A percentile compares a stretch with the other conserved stretches of the same genome.
Conservation (phyloP, 305 asterid genomes). For the Nicotiana rustica region DNA sequence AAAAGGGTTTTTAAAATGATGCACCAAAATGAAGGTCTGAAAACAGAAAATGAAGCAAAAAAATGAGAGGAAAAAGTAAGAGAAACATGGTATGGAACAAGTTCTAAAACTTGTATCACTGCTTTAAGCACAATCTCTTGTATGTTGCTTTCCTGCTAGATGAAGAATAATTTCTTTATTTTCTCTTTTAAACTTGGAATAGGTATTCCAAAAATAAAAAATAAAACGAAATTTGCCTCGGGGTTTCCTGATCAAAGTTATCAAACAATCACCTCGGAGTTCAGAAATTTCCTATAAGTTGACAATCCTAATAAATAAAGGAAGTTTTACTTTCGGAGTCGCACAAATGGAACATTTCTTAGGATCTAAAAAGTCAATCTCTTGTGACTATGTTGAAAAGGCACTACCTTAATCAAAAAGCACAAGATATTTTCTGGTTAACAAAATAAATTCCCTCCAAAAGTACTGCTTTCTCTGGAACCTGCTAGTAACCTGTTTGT, state of each 20-base stretch:
- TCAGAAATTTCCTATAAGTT: slow-evolving; percentile 20
- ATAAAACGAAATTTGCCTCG: background rate
- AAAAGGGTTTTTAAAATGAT: slow-evolving; percentile 20
- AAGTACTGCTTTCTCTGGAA: slow-evolving; percentile 5
- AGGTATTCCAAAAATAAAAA: background rate
- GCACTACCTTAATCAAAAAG: background rate
- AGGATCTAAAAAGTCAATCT: background rate
- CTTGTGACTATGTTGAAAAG: background rate
- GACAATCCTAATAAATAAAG: background rate
- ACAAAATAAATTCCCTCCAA: slow-evolving; percentile 15
- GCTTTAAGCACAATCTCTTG: background rate
- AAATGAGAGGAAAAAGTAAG: background rate
- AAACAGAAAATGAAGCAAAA: slow-evolving; percentile 7
- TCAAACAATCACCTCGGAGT: slow-evolving; percentile 24
- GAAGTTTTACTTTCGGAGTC: background rate
- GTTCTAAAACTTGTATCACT: slow-evolving; percentile 19
- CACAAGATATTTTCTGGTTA: slow-evolving; percentile 5
- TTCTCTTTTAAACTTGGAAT: background rate
- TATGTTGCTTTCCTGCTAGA: slow-evolving; percentile 17
- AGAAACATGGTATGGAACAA: slow-evolving; percentile 9
- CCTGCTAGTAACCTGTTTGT: slow-evolving; percentile 16
- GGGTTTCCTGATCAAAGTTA: background rate
- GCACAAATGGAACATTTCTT: background rate
- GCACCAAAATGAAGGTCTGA: slow-evolving; percentile 10
- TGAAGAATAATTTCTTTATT: background rate